Base-by-base conservation (phyloP, 345 rosid species). In the Citrus australasica region DNA sequence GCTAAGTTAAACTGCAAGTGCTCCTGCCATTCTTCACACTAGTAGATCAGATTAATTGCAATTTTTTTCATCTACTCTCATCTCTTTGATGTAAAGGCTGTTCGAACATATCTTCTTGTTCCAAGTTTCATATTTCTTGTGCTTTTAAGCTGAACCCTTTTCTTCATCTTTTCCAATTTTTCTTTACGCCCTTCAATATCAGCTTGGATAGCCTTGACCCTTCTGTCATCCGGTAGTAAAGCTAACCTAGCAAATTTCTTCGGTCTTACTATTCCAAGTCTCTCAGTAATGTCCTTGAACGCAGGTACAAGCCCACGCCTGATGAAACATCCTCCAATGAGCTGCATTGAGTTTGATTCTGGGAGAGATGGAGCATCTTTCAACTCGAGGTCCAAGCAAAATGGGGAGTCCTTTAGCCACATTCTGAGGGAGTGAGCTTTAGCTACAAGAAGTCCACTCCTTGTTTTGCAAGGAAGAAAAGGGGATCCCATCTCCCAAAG, bases 401-500 rank as follows among this genome's bases (percentile, higher is more conserved):
- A 95, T 0, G 98, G 97, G 6, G 98, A 93, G 84, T 95, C 99
- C 86, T 93, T 95, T 80, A 95, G 83, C 99, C 99, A 95, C 99
- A 95, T 95, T 79, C 92, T 87, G 42, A 95, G 93, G 69, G 99
- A 92, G 79, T 93, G 97, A 32, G 93, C 96, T 90, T 95, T 95
- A 9, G 97, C 99, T 11, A 93, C 86, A 42, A 93, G 92, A 72
- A 93, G 91, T 67, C 98, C 97, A 0, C 89, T 93, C 73, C 97
- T 84, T 48, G 93, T 88, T 84, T 83, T 91, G 81, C 97, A 91
- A 2, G 97, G 99, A 75, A 92, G 90, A 83, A 93, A 95, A 16
- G 99, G 99, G 14, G 99, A 93, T 4, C 93, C 96, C 99, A 95
- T 95, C 86, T 95, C 99, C 98, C 96, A 95, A 63, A 95, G 96